Evolutionary conservation across 495 filamentous ascomycete species (phyloP).

Genomic region (Penicillium pulvis): DNA sequence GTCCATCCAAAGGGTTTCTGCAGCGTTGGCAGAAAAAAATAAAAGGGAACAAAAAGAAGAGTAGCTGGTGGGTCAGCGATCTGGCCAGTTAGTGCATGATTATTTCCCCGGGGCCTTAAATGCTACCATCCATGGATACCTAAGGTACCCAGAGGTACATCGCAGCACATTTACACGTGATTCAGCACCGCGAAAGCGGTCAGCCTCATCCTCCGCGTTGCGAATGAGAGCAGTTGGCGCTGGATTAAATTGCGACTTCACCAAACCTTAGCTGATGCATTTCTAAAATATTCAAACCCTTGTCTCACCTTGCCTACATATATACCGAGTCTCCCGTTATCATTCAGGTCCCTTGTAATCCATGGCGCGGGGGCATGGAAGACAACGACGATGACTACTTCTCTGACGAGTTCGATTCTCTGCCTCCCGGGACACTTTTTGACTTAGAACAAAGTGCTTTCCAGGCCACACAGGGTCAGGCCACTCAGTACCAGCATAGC

Average conservation of each 20-base stretch:
- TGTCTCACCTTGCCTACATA: neutral
- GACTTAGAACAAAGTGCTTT: conserved; percentile 59
- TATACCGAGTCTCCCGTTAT: neutral
- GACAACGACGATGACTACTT: conserved; percentile 64
- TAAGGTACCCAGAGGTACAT: neutral
- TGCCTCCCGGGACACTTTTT: conserved; percentile 53
- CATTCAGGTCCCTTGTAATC: conserved; percentile 26
- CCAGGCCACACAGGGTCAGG: conserved; percentile 49
- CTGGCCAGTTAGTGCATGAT: neutral
- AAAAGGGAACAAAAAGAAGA: neutral
- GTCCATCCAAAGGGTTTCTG: no score
- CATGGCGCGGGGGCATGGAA: conserved; percentile 60
- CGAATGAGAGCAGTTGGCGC: neutral
- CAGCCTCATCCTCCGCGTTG: conserved; percentile 12
- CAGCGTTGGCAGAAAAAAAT: no score
- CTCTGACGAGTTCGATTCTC: conserved; percentile 63
- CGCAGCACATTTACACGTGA: neutral
- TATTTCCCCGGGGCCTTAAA: neutral
- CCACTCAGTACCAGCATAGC: conserved; percentile 15
- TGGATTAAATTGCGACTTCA: neutral
- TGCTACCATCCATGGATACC: neutral
- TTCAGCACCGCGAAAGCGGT: conserved; percentile 7
- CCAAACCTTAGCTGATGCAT: neutral
- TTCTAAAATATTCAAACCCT: neutral
- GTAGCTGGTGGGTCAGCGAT: neutral